Evolutionary conservation across 176 grass and related monocot species (phyloP).

Genomic region (Alopecurus myosuroides): DNA sequence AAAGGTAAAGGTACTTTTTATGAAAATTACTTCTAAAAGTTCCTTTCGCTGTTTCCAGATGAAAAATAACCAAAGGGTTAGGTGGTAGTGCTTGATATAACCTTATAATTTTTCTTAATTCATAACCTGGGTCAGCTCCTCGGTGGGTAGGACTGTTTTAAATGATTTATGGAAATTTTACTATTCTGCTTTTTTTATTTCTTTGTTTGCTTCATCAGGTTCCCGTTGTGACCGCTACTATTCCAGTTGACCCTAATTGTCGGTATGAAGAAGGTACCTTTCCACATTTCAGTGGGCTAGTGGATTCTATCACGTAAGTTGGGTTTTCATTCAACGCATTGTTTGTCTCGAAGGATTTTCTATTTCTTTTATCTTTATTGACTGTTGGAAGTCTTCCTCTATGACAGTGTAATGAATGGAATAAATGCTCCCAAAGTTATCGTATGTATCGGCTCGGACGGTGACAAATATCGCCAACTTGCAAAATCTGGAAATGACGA

Average conservation of each 20-base stretch:
- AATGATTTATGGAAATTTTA: slow-evolving; percentile 10
- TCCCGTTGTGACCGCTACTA: slow-evolving; percentile 79
- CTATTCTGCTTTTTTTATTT: not conserved
- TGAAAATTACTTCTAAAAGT: slow-evolving; percentile 1
- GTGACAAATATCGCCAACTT: slow-evolving; percentile 87
- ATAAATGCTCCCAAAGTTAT: slow-evolving; percentile 94
- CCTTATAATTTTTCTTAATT: not conserved
- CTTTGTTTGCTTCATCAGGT: slow-evolving; percentile 52
- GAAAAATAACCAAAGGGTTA: not conserved
- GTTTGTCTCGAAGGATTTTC: not conserved
- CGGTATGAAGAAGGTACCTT: slow-evolving; percentile 80
- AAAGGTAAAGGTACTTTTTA: slow-evolving; percentile 52
- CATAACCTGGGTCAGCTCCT: not conserved
- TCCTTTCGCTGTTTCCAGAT: slow-evolving; percentile 6
- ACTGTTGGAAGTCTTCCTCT: slow-evolving; percentile 19
- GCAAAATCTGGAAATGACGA: slow-evolving; percentile 99
- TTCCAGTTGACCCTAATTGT: slow-evolving; percentile 84
- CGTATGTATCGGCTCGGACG: slow-evolving; percentile 85
- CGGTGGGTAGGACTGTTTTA: not conserved
- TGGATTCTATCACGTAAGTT: slow-evolving; percentile 82
- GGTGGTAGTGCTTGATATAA: not conserved
- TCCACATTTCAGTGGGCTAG: slow-evolving; percentile 81
- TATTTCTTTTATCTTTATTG: slow-evolving; percentile 23
- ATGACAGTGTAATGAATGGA: slow-evolving; percentile 89
- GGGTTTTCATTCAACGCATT: slow-evolving; percentile 16